Conservation (phyloP, 176 grass and related monocot genomes). For the Rhynchospora tenuis region DNA sequence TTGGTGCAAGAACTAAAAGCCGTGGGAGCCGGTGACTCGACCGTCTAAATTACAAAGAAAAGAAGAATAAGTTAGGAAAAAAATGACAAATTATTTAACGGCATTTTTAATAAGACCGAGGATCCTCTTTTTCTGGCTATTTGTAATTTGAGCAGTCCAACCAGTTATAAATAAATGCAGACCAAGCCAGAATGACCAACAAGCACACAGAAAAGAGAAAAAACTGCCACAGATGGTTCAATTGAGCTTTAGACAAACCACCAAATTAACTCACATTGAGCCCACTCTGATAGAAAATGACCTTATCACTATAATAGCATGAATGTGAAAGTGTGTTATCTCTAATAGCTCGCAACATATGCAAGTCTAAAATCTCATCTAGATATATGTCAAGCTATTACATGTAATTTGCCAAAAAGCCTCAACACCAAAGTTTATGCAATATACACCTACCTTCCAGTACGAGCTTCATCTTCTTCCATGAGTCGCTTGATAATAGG, state of each 20-base stretch:
- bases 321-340: neutral
- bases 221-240: neutral
- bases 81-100: neutral
- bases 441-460: conserved; percentile 30
- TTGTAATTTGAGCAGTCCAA: neutral
- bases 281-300: neutral
- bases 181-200: neutral
- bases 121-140: neutral
- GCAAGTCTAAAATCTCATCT: neutral
- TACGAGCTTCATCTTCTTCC: conserved; percentile 48
- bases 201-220: neutral
- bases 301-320: neutral
- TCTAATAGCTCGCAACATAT: neutral
- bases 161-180: neutral
- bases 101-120: neutral
- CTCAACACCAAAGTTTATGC: neutral
- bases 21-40: conserved; percentile 56
- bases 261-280: conserved; percentile 1
- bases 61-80: conserved; percentile 4
- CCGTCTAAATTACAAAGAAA: conserved; percentile 33
- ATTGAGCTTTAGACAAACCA: neutral
- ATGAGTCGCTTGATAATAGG: conserved; percentile 89
- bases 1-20: conserved; percentile 82
- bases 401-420: neutral
- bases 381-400: neutral